Evolutionary conservation across 441 rosid species (phyloP).

Genomic region (Kokia cookei): DNA sequence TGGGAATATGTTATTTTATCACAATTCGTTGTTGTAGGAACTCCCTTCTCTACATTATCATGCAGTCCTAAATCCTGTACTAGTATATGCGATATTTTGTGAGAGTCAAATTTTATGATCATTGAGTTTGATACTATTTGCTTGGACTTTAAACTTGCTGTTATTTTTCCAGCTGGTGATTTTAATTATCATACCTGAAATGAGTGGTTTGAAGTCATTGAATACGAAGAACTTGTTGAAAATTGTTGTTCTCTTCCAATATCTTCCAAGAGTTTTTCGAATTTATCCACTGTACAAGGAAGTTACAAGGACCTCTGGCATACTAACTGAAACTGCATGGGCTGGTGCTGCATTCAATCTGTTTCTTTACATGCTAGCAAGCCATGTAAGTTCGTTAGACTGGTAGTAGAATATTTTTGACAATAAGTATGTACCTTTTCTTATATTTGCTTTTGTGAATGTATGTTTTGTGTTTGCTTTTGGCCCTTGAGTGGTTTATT

Average conservation of each 20-base stretch:
- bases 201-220: conserved; percentile 28
- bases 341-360: conserved; percentile 87
- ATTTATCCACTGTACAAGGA: conserved; percentile 49
- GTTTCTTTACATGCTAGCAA: conserved; percentile 77
- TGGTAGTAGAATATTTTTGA: background rate
- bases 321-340: conserved; percentile 81
- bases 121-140: background rate
- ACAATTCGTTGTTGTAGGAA: background rate
- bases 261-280: conserved; percentile 57
- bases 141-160: conserved; percentile 13
- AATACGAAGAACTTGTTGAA: conserved; percentile 51
- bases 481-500: background rate
- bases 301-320: conserved; percentile 68
- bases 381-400: conserved; percentile 60
- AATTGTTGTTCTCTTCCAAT: conserved; percentile 50
- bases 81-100: background rate
- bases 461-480: background rate
- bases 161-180: conserved; percentile 40
- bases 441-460: background rate
- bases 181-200: conserved; percentile 35
- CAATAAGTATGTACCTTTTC: background rate
- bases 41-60: background rate
- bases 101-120: background rate
- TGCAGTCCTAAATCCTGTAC: background rate
- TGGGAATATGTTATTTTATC: conserved; percentile 20